Percentiles rank a stretch among this genome's conserved stretches.
Evolutionary conservation across 2,329 filamentous ascomycete species (phyloP).

Genomic region (Talaromyces marneffei): DNA sequence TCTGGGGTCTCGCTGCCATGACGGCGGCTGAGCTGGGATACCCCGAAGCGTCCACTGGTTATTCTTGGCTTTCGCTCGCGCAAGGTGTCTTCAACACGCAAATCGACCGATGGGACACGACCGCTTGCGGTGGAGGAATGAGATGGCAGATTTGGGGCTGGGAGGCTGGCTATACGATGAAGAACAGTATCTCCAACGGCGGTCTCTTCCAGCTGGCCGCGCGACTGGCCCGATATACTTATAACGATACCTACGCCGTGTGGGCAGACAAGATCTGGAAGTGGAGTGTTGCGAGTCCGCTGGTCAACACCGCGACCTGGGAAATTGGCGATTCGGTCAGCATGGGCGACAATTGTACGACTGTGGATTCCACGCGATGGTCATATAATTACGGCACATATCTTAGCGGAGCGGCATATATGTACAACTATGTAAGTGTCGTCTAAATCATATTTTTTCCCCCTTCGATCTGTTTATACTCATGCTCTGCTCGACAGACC

Average conservation of each 20-base stretch:
- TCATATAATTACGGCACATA: slow-evolving; percentile 61
- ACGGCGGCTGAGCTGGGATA: slow-evolving; percentile 47
- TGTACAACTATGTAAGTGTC: slow-evolving; percentile 61
- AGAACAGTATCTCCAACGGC: slow-evolving; percentile 75
- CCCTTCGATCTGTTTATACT: background rate
- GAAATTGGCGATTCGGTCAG: slow-evolving; percentile 41
- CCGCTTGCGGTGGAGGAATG: slow-evolving; percentile 64
- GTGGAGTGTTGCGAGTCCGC: slow-evolving; percentile 45
- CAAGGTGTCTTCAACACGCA: slow-evolving; percentile 70
- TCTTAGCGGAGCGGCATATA: slow-evolving; percentile 56
- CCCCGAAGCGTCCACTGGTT: slow-evolving; percentile 22
- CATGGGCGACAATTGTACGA: slow-evolving; percentile 48
- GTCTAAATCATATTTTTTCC: no score
- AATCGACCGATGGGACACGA: slow-evolving; percentile 62
- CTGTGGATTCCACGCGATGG: slow-evolving; percentile 57
- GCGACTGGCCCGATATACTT: slow-evolving; percentile 62
- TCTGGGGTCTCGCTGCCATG: slow-evolving; percentile 55
- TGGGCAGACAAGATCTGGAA: slow-evolving; percentile 59
- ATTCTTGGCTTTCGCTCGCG: slow-evolving; percentile 50
- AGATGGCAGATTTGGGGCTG: slow-evolving; percentile 74
- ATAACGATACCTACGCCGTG: slow-evolving; percentile 58
- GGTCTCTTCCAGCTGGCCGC: slow-evolving; percentile 76
- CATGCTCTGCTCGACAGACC: slow-evolving; percentile 18
- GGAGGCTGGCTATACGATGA: slow-evolving; percentile 76
- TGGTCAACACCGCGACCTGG: slow-evolving; percentile 13